phyloP scores from a whole-genome alignment of 2,329 filamentous ascomycete genomes.

The Plenodomus lindquistii region DNA sequence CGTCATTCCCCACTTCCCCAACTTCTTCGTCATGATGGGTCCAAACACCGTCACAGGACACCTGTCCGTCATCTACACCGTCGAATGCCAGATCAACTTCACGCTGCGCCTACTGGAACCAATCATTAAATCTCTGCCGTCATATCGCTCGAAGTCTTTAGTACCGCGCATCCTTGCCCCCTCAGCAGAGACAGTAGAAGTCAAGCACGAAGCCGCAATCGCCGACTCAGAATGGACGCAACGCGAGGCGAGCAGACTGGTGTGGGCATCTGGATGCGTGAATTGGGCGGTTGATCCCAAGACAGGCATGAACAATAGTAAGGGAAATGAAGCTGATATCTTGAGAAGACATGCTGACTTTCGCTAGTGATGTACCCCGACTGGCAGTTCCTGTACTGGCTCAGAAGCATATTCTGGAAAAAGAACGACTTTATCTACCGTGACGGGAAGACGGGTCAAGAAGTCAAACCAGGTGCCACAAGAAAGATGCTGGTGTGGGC shows the following conservation, averaged over 20 bases:
- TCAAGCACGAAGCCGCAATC: constrained; percentile 43
- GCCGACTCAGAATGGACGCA: constrained; percentile 48
- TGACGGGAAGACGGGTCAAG: constrained; percentile 21
- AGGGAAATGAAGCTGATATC: too few species aligned
- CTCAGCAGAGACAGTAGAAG: constrained; percentile 37
- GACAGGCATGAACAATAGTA: constrained; percentile 52
- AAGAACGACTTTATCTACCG: constrained; percentile 46
- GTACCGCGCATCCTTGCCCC: constrained; percentile 23
- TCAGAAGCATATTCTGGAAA: constrained; percentile 52
- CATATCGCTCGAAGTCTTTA: constrained; percentile 26
- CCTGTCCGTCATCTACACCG: constrained; percentile 55
- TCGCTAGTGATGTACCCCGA: constrained; percentile 55
- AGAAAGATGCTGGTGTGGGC: constrained; percentile 11
- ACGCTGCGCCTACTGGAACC: constrained; percentile 49
- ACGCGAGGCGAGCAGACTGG: constrained; percentile 47
- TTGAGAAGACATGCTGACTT: too few species aligned
- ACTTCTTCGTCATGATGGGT: constrained; percentile 29
- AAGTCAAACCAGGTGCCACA: constrained; percentile 16
- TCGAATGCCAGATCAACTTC: constrained; percentile 58
- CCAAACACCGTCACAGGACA: constrained; percentile 54
- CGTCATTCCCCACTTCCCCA: constrained; percentile 44
- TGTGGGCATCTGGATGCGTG: constrained; percentile 56
- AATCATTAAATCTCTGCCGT: constrained; percentile 42
- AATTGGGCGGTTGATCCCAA: constrained; percentile 57
- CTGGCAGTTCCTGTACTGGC: constrained; percentile 56